Percentiles rank a stretch among this genome's conserved stretches.
Conservation (phyloP, 164 flowering plant genomes). For the Aristolochia contorta region DNA sequence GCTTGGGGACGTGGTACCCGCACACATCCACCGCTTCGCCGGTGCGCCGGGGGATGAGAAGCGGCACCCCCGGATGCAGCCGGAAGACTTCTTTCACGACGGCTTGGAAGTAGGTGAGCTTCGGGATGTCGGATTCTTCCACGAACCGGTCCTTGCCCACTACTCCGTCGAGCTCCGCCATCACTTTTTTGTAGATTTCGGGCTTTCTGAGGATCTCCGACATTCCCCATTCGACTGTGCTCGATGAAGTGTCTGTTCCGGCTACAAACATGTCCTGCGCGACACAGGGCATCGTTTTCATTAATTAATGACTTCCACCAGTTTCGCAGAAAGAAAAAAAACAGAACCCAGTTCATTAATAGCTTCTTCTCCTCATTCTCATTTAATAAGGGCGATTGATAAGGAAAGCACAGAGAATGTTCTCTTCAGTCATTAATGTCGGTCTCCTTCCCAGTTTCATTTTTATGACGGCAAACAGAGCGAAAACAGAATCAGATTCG, state of each 20-base stretch:
- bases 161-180: conserved; percentile 20
- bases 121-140: conserved; percentile 23
- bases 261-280: conserved; percentile 30
- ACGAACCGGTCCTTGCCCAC: conserved; percentile 20
- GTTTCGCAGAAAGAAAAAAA: too few species aligned
- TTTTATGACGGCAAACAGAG: background rate
- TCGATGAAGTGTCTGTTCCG: conserved; percentile 32
- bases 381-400: too few species aligned
- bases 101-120: conserved; percentile 24
- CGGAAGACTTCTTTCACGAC: conserved; percentile 27
- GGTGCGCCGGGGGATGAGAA: conserved; percentile 26
- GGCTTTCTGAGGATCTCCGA: conserved; percentile 22
- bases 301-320: too few species aligned
- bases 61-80: conserved; percentile 29
- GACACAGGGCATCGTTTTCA: too few species aligned
- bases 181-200: conserved; percentile 8
- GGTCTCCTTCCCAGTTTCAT: too few species aligned
- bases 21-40: conserved; percentile 12
- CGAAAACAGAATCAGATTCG: background rate
- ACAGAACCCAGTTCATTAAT: too few species aligned
- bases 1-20: conserved; percentile 27
- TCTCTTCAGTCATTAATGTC: too few species aligned
- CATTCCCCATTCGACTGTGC: conserved; percentile 35
- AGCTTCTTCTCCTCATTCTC: too few species aligned
- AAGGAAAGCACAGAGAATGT: too few species aligned